Base-by-base conservation (phyloP, 108 stramenopile genomes). In the Ochromonas danica region DNA sequence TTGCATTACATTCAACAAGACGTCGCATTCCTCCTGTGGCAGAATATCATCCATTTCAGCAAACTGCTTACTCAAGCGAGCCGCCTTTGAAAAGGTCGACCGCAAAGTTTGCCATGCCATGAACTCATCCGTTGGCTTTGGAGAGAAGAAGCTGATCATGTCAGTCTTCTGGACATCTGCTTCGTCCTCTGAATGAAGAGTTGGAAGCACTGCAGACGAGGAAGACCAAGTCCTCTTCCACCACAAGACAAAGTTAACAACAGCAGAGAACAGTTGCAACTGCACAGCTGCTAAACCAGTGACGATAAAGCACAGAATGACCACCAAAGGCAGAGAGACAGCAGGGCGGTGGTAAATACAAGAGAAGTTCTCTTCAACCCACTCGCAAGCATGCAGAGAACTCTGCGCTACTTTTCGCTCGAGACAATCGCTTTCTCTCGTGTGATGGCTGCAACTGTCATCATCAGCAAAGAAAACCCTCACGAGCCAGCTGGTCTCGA, bases 381-480 rank as follows among this genome's bases (percentile, higher is more conserved):
- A 75, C 43, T 10, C 31, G 31, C 72, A 75, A 14, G 45, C 6
- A 36, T 75, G 72, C 17, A 67, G 31, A 6, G 10, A 36, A 28
- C 10, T 28, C 30, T 10, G 14, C 3, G 6, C 6, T 6, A 6
- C 31, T 6, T 31, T 67, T 6, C 31, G 17, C 17, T 67, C 45
- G 22, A 14, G 6, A 51, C 45, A 51, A 51, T 51, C 45, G 22
- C 22, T 51, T 14, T 51, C 45, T 14, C 22, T 51, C 14, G 45
- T 14, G 22, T 51, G 22, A 51, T 51, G 45, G 10, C 25, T 36
- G 63, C 63, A 67, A 6, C 33, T 35, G 17, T 33, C 63, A 36
- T 67, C 63, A 36, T 67, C 63, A 28, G 63, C 63, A 25, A 35
- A 67, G 63, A 67, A 67, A 28, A 67, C n/a, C n/a, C n/a, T n/a